Base-by-base conservation (phyloP, 1,284 basidiomycete genomes). In the Ustilago vetiveriae region DNA sequence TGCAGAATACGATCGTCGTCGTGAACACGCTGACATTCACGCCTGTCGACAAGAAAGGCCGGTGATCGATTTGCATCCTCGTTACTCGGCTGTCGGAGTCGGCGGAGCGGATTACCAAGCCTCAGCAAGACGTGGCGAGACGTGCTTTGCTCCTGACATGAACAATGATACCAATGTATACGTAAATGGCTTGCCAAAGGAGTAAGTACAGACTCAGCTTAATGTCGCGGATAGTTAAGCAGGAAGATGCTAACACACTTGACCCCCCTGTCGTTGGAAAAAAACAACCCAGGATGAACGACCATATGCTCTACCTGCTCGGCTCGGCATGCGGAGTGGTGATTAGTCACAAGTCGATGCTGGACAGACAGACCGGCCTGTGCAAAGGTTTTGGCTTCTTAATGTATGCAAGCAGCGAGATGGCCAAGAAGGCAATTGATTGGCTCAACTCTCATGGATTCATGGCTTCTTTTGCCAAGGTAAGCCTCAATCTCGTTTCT, bases 321-420 rank as follows among this genome's bases (percentile, higher is more conserved):
- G 76, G 74, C 24, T 62, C 67, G 1, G 57, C 55, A n/a, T 79
- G 64, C 39, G 76, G 76, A n/a, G 55, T 51, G 11, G 71, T 79
- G 21, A 69, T 72, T 49, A 75, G 72, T 43, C 76, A 79, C 67
- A 79, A 79, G 44, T 73, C 75, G 21, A 79, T 79, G 60, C 55
- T 79, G 46, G 74, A 76, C 26, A 36, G 55, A 11, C 71, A 76
- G n/a, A 74, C 71, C 11, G 75, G 71, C 5, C 22, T 58, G n/a
- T 76, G 76, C 69, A 76, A 76, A 52, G 74, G 74, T 24, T 79
- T 74, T 24, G 76, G 76, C 3, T 79, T 79, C 35, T 33, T 77
- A 16, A 74, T 79, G 68, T 77, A 74, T 35, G 65, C 67, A 23
- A 66, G 37, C 11, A 52, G 39, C n/a, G 59, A 63, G 16, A 74